phyloP scores from a whole-genome alignment of 2,329 filamentous ascomycete species.

The Aspergillus pseudonomiae region DNA sequence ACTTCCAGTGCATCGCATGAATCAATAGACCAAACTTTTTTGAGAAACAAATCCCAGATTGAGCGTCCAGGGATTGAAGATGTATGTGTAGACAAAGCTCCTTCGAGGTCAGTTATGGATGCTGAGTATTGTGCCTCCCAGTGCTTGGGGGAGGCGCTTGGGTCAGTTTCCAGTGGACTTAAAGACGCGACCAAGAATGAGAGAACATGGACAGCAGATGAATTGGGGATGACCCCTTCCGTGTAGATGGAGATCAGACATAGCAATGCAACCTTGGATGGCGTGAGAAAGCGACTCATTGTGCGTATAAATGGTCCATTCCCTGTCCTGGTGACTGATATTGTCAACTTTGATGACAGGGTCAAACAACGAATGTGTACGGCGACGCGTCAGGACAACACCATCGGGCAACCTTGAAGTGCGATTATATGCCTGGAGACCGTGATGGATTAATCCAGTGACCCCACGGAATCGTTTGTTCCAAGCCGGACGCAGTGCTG shows the following conservation, averaged over 20 bases:
- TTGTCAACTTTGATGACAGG: not conserved
- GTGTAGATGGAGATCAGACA: constrained; percentile 81
- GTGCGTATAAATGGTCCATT: constrained; percentile 8
- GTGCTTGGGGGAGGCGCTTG: constrained; percentile 22
- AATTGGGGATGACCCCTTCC: constrained; percentile 67
- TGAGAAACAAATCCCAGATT: constrained; percentile 86
- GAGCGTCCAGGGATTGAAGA: constrained; percentile 70
- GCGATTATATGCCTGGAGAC: no score
- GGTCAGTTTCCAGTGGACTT: constrained; percentile 47
- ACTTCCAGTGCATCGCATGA: constrained; percentile 78
- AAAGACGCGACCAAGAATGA: constrained; percentile 77
- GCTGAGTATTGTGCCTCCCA: constrained; percentile 37
- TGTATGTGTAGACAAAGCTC: constrained; percentile 46
- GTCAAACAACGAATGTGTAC: not conserved
- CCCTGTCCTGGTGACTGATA: not conserved
- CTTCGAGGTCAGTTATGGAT: constrained; percentile 51
- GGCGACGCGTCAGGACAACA: not conserved
- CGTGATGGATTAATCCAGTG: not conserved
- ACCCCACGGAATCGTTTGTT: not conserved
- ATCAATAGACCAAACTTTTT: constrained; percentile 79
- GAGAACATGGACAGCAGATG: constrained; percentile 73
- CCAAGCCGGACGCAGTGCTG: not conserved
- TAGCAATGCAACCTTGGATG: constrained; percentile 82
- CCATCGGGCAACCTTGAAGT: not conserved
- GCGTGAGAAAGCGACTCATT: constrained; percentile 85